phyloP scores from a whole-genome alignment of 352 stramenopile genomes.

The Phytophthora sp. region DNA sequence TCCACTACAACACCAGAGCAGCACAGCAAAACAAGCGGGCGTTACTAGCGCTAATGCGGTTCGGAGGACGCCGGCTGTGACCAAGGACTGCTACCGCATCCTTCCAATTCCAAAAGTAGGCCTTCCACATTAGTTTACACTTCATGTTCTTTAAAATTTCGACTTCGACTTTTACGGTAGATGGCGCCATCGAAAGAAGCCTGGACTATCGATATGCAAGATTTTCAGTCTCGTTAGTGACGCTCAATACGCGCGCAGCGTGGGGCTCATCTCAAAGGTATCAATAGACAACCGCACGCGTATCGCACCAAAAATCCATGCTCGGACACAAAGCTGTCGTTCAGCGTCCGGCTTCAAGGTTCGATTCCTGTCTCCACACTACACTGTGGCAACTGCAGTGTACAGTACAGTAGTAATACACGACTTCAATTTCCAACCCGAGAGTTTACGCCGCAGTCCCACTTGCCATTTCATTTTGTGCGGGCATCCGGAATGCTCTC shows the following conservation, averaged over 20 bases:
- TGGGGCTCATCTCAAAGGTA: too few species aligned
- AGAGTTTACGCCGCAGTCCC: conserved; percentile 8
- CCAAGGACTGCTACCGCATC: too few species aligned
- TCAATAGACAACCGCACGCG: neutral
- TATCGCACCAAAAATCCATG: conserved; percentile 1
- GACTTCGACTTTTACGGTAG: neutral
- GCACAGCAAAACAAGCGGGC: too few species aligned
- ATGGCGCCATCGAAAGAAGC: conserved; percentile 3
- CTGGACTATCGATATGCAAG: conserved; percentile 18
- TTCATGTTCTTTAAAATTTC: neutral
- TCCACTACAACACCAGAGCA: too few species aligned
- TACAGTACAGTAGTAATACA: neutral
- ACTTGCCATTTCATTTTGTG: neutral
- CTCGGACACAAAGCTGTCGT: conserved; percentile 8
- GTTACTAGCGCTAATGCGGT: too few species aligned
- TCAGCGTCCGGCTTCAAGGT: conserved; percentile 1
- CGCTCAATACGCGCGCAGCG: neutral
- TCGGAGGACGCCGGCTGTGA: too few species aligned
- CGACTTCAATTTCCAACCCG: conserved; percentile 2
- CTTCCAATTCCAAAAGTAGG: neutral
- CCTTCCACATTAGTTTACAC: neutral
- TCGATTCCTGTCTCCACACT: neutral
- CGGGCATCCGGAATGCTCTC: conserved; percentile 5
- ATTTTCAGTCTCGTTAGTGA: conserved; percentile 18
- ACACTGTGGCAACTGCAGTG: too few species aligned